phyloP scores from a whole-genome alignment of 1,284 basidiomycete species.

The Moesziomyces antarcticus region DNA sequence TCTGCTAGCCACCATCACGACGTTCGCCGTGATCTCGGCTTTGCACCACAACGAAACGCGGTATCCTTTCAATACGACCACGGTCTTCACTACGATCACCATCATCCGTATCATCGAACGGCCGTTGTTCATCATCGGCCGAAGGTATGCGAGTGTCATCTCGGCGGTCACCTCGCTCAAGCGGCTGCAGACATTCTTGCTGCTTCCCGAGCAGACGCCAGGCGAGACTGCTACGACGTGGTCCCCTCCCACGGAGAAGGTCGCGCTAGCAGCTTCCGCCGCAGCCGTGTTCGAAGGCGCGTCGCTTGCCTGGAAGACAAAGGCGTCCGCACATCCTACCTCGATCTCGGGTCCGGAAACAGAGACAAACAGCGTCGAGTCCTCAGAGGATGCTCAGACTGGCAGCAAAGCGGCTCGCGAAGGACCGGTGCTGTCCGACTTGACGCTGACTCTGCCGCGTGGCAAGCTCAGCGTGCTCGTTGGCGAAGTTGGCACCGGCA shows the following conservation, averaged over 20 bases:
- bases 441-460: slow-evolving; percentile 9
- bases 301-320: slow-evolving; percentile 11
- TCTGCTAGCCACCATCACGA: slow-evolving; percentile 24
- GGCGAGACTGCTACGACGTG: not conserved
- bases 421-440: slow-evolving; percentile 1
- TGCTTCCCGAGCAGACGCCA: slow-evolving; percentile 7
- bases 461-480: slow-evolving; percentile 16
- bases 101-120: slow-evolving; percentile 40
- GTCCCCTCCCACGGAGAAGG: slow-evolving; percentile 2
- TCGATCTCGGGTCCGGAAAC: no score
- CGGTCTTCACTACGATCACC: slow-evolving; percentile 53
- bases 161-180: slow-evolving; percentile 39
- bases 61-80: slow-evolving; percentile 31
- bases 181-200: slow-evolving; percentile 45
- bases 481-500: slow-evolving; percentile 36
- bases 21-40: slow-evolving; percentile 22
- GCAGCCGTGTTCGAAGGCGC: slow-evolving; percentile 9
- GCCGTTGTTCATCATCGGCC: slow-evolving; percentile 48
- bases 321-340: no score
- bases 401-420: not conserved
- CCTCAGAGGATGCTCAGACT: not conserved
- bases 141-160: slow-evolving; percentile 36
- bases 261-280: not conserved
- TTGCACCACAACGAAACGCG: slow-evolving; percentile 8
- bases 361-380: not conserved